Evolutionary conservation across 176 grass and related monocot genomes (phyloP), one percentile per base, ranked within the genome.

Genomic region (Chloris gayana): DNA sequence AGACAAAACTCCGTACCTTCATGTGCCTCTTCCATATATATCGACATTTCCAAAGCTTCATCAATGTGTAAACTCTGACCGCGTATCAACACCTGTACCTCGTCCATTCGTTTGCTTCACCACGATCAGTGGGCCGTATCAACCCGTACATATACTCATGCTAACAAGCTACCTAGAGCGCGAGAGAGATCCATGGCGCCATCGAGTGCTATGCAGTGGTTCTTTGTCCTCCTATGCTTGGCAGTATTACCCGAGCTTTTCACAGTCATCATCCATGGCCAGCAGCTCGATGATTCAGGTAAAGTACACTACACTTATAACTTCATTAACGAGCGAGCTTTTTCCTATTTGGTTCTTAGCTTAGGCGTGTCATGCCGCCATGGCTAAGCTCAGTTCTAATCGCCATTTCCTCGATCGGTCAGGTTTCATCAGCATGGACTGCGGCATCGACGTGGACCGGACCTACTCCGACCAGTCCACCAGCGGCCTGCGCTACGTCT

Each of bases 381-480:
- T 59, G 47, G 47, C 15, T 18, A 14, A 24, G 22, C 57, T 14
- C n/a, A 25, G 22, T 2, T 59, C 56, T 21, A 32, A 66, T 2
- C 18, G 24, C 25, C 39, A 39, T 14, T 2, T 35, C 6, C 27
- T 37, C 4, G 62, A 10, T n/a, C 85, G 70, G 11, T 24, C 85
- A 77, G 85, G 81, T 4, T 88, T 79, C 74, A 69, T 84, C 68
- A 88, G 86, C 86, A 80, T 88, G 68, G 86, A 88, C 75, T 84
- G 86, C 69, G 86, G 86, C 50, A 69, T 80, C 45, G 17, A 62
- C 39, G 60, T 37, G 2, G 19, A n/a, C 60, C 1, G 13, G 0
- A 31, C 6, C 60, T 88, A 88, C 69, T 8, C 39, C 13, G 81
- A 84, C 63, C 41, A 37, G 29, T 46, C 41, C 6, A 21, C 53